These are phyloP conservation scores for Colletotrichum sp. DNA, from an alignment of 2,329 filamentous ascomycete genomes.

Conservation along the genomic window DNA sequence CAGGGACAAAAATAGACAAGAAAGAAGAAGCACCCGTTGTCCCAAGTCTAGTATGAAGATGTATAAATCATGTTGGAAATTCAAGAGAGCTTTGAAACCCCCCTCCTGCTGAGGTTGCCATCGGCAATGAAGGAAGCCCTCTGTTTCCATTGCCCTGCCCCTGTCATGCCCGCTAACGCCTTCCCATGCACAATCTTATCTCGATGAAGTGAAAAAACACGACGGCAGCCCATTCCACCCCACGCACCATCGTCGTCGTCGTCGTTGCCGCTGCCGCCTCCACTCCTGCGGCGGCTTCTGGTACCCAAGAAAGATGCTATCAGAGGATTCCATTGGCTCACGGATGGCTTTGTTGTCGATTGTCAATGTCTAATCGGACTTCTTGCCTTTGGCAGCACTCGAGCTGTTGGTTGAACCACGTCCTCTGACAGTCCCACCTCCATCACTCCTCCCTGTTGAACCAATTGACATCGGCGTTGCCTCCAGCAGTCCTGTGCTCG, in stretches of 20 bases:
- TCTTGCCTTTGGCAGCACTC: slow-evolving; percentile 47
- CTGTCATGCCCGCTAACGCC: slow-evolving; percentile 12
- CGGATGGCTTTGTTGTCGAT: background rate
- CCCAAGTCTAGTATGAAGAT: background rate
- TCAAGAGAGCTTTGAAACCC: background rate
- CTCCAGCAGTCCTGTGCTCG: slow-evolving; percentile 33
- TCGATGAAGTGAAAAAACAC: background rate
- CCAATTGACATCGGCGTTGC: slow-evolving; percentile 31
- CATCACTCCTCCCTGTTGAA: slow-evolving; percentile 43
- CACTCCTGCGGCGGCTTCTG: background rate
- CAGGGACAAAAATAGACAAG: background rate
- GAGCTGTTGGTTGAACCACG: slow-evolving; percentile 30
- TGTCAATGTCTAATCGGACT: slow-evolving; percentile 42
- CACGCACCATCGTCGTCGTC: background rate
- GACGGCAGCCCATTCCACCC: background rate
- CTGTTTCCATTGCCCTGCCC: background rate
- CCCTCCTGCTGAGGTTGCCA: background rate
- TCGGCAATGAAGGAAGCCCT: background rate
- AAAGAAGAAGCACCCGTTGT: background rate
- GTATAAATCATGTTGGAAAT: background rate
- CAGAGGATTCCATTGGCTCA: background rate
- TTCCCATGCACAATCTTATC: background rate
- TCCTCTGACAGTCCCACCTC: slow-evolving; percentile 41
- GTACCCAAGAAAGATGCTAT: background rate
- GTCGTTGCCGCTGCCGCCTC: background rate